Evolutionary conservation across 306 rosid genomes (phyloP).

Genomic region (Cucurbita argyrosperma): DNA sequence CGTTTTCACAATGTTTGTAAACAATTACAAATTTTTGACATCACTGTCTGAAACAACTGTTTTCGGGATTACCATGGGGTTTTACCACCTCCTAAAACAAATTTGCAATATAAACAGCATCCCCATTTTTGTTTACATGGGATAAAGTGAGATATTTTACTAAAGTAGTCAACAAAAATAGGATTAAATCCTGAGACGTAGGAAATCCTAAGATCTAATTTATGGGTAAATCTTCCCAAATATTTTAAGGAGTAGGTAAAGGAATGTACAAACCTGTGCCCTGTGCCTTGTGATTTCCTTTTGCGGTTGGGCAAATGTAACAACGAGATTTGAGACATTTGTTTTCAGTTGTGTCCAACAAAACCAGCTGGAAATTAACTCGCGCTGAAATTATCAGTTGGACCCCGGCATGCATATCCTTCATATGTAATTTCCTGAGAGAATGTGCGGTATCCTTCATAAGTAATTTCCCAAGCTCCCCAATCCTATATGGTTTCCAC

Average conservation of each 20-base stretch:
- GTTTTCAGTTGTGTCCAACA: background rate
- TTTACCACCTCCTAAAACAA: background rate
- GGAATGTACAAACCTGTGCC: background rate
- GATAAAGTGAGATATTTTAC: background rate
- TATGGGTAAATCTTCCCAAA: background rate
- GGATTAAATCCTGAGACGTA: background rate
- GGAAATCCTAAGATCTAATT: background rate
- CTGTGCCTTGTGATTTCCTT: background rate
- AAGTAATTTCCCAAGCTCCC: too few species aligned
- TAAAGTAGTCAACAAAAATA: background rate
- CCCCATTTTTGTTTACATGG: background rate
- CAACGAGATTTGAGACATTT: background rate
- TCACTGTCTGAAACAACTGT: background rate
- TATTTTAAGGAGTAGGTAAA: background rate
- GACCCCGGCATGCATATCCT: background rate
- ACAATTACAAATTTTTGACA: background rate
- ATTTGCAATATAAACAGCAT: too few species aligned
- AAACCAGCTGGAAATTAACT: background rate
- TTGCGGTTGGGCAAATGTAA: background rate
- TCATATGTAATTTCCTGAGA: background rate
- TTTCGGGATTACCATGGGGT: background rate
- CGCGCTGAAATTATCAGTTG: background rate
- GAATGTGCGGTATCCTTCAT: background rate
- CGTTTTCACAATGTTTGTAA: too few species aligned
- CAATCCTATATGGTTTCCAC: background rate